These are phyloP conservation scores for Pseudonitzschia pungens DNA, from an alignment of 108 stramenopile genomes.

Conservation along the genomic window DNA sequence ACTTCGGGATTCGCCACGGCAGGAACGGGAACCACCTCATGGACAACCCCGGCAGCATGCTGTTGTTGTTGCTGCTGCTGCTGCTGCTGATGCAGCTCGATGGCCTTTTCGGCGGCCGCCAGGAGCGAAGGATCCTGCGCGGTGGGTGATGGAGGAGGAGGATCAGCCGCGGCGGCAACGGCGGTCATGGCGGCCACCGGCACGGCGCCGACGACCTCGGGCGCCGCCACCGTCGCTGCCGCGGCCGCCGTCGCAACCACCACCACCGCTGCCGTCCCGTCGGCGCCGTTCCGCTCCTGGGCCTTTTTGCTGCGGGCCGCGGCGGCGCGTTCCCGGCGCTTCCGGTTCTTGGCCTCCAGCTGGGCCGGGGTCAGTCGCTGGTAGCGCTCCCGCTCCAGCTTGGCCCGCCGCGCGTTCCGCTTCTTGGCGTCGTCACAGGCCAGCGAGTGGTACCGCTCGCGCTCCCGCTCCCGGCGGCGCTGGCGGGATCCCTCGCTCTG, in stretches of 20 bases:
- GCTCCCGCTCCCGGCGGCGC: slow-evolving; percentile 74
- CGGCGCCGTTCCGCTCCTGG: slow-evolving; percentile 17
- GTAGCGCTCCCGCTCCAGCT: slow-evolving; percentile 82
- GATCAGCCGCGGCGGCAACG: slow-evolving; percentile 1
- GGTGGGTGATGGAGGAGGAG: too few relatives aligned
- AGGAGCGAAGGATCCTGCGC: too few relatives aligned
- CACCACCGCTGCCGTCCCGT: not conserved
- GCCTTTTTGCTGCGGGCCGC: slow-evolving; percentile 45
- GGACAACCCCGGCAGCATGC: too few relatives aligned
- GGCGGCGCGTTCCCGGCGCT: slow-evolving; percentile 75
- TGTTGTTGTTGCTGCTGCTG: too few relatives aligned
- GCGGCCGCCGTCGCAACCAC: too few relatives aligned
- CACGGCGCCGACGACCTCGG: slow-evolving; percentile 8
- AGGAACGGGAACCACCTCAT: not conserved
- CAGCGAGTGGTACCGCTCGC: slow-evolving; percentile 69
- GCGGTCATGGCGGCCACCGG: slow-evolving; percentile 7
- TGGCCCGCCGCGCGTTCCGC: slow-evolving; percentile 73
- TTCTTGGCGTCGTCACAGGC: slow-evolving; percentile 52
- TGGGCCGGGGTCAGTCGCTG: slow-evolving; percentile 64
- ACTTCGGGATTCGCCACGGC: not conserved
- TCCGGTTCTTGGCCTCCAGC: slow-evolving; percentile 70
- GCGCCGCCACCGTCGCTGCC: not conserved
- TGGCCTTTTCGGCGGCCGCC: not conserved
- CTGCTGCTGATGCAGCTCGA: too few relatives aligned
- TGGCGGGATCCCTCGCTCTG: slow-evolving; percentile 68